These are phyloP conservation scores for Pleurotus platypus DNA, from an alignment of 768 basidiomycete species.

Conservation along the genomic window DNA sequence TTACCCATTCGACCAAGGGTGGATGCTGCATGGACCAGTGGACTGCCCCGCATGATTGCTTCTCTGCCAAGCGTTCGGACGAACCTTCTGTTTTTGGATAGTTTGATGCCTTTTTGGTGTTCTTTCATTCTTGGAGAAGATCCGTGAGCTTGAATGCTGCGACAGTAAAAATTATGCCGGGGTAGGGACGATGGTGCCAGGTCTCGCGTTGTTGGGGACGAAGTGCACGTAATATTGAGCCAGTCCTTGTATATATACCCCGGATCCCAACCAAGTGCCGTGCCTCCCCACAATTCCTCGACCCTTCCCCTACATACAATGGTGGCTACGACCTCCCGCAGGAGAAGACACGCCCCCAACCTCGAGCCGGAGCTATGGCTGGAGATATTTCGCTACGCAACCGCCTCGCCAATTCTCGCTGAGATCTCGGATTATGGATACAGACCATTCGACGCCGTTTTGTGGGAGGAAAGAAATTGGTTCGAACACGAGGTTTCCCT, in stretches of 20 bases:
- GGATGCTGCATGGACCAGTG: background rate
- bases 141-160: background rate
- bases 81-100: background rate
- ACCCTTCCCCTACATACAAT: background rate
- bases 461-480: background rate
- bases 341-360: background rate
- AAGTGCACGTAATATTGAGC: background rate
- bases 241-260: background rate
- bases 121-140: background rate
- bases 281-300: background rate
- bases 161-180: background rate
- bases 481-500: background rate
- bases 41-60: background rate
- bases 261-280: background rate
- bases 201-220: background rate
- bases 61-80: background rate
- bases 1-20: background rate
- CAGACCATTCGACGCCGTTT: background rate
- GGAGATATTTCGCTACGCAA: constrained; percentile 1
- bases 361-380: constrained; percentile 5
- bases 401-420: background rate
- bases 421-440: background rate
- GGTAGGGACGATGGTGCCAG: background rate
- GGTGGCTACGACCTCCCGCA: background rate
- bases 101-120: background rate